phyloP scores from a whole-genome alignment of 139 green algal genomes.

The Closterium sp. region DNA sequence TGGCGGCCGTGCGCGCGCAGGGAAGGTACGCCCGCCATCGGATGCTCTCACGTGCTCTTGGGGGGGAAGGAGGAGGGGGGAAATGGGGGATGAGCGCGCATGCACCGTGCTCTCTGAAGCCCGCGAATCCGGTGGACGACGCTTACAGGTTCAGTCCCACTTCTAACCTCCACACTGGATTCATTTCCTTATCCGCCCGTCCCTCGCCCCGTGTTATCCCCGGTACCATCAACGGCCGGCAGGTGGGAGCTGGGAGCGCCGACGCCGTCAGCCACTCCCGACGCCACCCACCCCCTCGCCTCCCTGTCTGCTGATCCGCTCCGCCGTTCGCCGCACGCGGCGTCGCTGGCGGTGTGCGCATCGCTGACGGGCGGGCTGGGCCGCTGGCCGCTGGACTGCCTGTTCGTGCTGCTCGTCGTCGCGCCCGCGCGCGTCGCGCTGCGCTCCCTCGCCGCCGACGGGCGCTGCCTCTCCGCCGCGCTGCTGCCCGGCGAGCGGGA shows the following conservation, averaged over 20 bases:
- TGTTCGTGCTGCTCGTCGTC: constrained; percentile 6
- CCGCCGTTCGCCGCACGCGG: not conserved
- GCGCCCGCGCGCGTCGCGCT: not conserved
- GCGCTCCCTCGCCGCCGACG: constrained; percentile 5
- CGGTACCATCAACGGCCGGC: not conserved
- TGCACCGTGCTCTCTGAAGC: not conserved
- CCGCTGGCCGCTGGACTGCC: constrained; percentile 3
- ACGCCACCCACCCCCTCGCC: not conserved
- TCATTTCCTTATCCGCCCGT: not conserved
- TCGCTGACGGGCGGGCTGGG: not conserved
- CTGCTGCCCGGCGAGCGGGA: not conserved
- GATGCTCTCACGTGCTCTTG: too few species aligned
- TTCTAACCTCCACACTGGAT: not conserved
- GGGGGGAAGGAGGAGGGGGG: too few species aligned
- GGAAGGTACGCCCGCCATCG: not conserved
- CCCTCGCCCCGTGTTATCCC: too few species aligned
- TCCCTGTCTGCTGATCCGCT: not conserved
- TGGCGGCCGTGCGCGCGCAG: not conserved
- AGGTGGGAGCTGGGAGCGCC: not conserved
- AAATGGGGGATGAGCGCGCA: not conserved
- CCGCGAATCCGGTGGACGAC: not conserved
- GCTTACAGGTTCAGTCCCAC: not conserved
- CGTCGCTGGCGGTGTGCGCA: not conserved
- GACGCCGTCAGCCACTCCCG: not conserved
- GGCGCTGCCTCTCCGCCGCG: constrained; percentile 1